phyloP scores from a whole-genome alignment of 1,284 basidiomycete genomes.

The Puccinia novopanici region DNA sequence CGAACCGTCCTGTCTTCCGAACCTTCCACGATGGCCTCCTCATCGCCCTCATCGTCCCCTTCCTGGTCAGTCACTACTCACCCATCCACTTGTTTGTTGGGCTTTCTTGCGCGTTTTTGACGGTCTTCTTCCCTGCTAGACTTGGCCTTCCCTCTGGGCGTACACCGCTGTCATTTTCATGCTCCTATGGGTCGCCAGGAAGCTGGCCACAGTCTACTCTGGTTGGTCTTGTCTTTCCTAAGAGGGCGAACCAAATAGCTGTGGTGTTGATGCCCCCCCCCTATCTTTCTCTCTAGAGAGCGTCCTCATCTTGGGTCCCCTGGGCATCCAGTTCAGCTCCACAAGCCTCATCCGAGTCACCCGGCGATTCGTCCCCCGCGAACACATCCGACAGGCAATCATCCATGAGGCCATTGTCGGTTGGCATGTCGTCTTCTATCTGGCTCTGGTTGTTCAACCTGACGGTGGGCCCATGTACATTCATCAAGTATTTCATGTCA shows the following conservation, averaged over 20 bases:
- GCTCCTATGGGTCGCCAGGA: constrained; percentile 7
- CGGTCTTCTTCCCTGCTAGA: not conserved
- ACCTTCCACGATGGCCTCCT: not conserved
- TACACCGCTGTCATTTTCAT: not conserved
- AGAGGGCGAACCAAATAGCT: not conserved
- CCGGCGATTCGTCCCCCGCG: constrained; percentile 20
- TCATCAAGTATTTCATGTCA: constrained; percentile 28
- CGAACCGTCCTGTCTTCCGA: not conserved
- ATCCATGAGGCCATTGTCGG: constrained; percentile 50
- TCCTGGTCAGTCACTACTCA: too few relatives aligned
- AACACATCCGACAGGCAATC: constrained; percentile 38
- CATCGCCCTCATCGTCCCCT: too few relatives aligned
- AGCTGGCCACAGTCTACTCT: constrained; percentile 21
- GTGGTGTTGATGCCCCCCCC: not conserved
- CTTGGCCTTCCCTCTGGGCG: constrained; percentile 28
- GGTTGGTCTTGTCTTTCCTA: constrained; percentile 3
- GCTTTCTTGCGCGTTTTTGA: not conserved
- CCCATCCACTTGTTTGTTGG: not conserved
- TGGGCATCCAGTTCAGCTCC: constrained; percentile 42
- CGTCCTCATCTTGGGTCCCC: constrained; percentile 24
- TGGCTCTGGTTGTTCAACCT: constrained; percentile 36
- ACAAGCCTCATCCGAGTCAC: constrained; percentile 10
- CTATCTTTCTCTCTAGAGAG: constrained; percentile 9
- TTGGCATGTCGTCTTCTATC: constrained; percentile 45
- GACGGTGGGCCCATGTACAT: not conserved